These are phyloP conservation scores for Poa pratensis DNA, from an alignment of 176 grass and related monocot genomes.

Conservation along the genomic window DNA sequence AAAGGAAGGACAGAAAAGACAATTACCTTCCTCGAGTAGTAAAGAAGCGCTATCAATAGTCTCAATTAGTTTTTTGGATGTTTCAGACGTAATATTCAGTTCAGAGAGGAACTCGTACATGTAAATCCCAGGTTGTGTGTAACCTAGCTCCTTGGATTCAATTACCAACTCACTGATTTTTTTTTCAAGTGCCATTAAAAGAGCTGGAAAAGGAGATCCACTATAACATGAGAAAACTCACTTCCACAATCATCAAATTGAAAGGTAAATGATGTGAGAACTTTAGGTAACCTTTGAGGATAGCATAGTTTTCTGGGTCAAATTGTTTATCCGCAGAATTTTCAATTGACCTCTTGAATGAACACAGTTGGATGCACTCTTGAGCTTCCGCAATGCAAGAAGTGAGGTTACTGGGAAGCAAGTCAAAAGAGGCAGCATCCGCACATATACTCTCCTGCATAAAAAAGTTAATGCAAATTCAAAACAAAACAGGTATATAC, in stretches of 20 bases:
- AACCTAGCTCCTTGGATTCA: conserved; percentile 84
- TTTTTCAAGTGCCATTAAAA: conserved; percentile 90
- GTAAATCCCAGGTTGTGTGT: conserved; percentile 77
- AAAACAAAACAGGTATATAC: conserved; percentile 10
- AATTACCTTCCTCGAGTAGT: conserved; percentile 92
- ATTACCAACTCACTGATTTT: conserved; percentile 74
- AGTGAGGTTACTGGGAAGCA: conserved; percentile 69
- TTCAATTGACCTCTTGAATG: conserved; percentile 65
- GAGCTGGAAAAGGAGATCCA: conserved; percentile 57
- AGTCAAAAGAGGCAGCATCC: conserved; percentile 96
- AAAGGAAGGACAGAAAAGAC: conserved; percentile 10
- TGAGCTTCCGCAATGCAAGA: conserved; percentile 87
- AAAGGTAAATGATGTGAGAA: conserved; percentile 34
- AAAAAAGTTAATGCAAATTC: conserved; percentile 37
- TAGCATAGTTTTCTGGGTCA: conserved; percentile 98
- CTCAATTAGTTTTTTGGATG: conserved; percentile 89
- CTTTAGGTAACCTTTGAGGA: conserved; percentile 71
- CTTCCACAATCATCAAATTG: conserved; percentile 31
- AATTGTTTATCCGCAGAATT: conserved; percentile 84
- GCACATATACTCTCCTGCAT: conserved; percentile 94
- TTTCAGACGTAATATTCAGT: conserved; percentile 87
- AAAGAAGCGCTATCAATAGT: conserved; percentile 88
- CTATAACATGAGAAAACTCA: conserved; percentile 35
- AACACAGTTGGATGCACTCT: conserved; percentile 87
- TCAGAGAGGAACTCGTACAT: conserved; percentile 96